Base-by-base conservation (phyloP, 495 filamentous ascomycete genomes). In the Parachaetomium inaequale region DNA sequence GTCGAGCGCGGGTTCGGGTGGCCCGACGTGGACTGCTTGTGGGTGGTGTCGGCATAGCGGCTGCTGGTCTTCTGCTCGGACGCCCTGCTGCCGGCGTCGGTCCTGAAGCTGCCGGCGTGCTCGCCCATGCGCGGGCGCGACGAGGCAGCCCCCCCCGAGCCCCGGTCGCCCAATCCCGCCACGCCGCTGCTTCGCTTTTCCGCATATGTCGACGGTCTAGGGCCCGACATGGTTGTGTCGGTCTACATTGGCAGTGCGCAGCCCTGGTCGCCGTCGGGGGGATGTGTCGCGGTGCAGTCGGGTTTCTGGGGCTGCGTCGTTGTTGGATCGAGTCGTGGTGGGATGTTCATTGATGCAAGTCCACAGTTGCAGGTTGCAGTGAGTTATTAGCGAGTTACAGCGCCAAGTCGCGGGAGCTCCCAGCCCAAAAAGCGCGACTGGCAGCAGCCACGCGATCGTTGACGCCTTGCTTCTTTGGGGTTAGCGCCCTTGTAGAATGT, bases 11-110 rank as follows among this genome's bases (percentile, higher is more conserved):
- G 70, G 21, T 55, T 55, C 32, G 60, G 60, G 34, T 78, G 77
- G 21, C 75, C 75, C 31, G 79, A 79, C 10, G 78, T 71, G 4
- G 75, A 70, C 21, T 78, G 67, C 66, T 81, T 80, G 63, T 79
- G 76, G 5, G 54, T 31, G 3, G 77, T 57, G 11, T 66, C 59
- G 43, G 63, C 53, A 58, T 61, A 58, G 34, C 58, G 58, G 43
- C 49, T 58, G 52, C 43, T 65, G 23, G 32, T 51, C 43, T 59
- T 62, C n/a, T 40, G 63, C 46, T 68, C 61, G 21, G 65, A 31
- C 32, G 72, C 63, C 3, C 68, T 64, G 36, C 34, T 52, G n/a
- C n/a, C n/a, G n/a, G n/a, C n/a, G n/a, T n/a, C n/a, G n/a, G n/a
- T n/a, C n/a, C n/a, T n/a, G n/a, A n/a, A n/a, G n/a, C n/a, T n/a